phyloP scores from a whole-genome alignment of 2,329 filamentous ascomycete genomes.

The Colletotrichum kahawae region DNA sequence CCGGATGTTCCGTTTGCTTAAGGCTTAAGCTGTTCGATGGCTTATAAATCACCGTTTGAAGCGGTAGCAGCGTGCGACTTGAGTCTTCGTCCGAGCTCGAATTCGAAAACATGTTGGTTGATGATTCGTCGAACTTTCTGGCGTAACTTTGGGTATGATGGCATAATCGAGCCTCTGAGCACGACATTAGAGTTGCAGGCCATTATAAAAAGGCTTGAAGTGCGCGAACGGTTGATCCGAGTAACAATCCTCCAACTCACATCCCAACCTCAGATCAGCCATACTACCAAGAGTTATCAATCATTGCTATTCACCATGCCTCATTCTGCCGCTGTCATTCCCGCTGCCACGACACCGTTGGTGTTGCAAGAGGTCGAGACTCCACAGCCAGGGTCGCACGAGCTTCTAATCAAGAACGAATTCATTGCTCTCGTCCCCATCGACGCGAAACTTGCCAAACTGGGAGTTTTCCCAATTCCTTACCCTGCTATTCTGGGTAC shows the following conservation, averaged over 20 bases:
- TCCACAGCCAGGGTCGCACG: conserved; percentile 21
- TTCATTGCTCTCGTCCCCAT: conserved; percentile 32
- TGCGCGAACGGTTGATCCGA: background rate
- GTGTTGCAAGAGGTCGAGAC: conserved; percentile 9
- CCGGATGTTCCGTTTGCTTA: background rate
- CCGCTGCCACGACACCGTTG: conserved; percentile 1
- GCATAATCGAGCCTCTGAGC: background rate
- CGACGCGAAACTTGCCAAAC: conserved; percentile 33
- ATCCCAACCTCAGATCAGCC: background rate
- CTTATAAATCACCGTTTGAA: background rate
- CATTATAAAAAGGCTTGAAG: background rate
- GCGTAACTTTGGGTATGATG: background rate
- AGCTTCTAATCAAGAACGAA: conserved; percentile 30
- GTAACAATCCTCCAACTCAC: background rate
- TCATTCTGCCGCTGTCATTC: conserved; percentile 12
- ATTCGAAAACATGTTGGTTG: no score
- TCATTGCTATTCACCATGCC: background rate
- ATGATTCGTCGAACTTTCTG: background rate
- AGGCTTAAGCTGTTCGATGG: background rate
- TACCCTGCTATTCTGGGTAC: conserved; percentile 16
- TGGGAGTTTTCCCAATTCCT: conserved; percentile 19
- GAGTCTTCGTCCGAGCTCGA: background rate
- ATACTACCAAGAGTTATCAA: background rate
- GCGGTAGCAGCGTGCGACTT: background rate
- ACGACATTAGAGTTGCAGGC: background rate